Base-by-base conservation (phyloP, 2,329 filamentous ascomycete species). In the Fonsecaea multimorphosa region DNA sequence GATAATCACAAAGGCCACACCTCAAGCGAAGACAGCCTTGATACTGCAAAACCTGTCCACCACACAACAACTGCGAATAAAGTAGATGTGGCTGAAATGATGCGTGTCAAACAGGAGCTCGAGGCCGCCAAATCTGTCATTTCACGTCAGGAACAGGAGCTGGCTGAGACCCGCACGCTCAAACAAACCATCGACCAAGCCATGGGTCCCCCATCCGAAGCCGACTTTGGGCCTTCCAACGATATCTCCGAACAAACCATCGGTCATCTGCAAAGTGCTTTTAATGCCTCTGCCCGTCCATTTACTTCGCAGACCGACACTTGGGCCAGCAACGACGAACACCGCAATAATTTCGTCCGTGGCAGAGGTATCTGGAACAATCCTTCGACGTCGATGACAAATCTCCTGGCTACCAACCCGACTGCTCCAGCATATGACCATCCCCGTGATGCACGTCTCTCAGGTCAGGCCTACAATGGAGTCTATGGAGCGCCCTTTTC, bases 181-280 rank as follows among this genome's bases (percentile, higher is more conserved):
- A 85, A 86, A 72, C 84, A 87, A 71, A 88, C 86, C 22, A 78
- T 88, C 70, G 85, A 88, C 66, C 85, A 88, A 72, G 81, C 82
- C 59, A 79, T 86, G 69, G 83, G 83, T 14, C 79, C 84, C 64
- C 79, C 83, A 6, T 85, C 83, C 32, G 84, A 86, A 68, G 75
- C 77, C 44, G 83, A 85, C 62, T 84, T 83, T 69, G 77, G 76
- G 62, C 75, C 76, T 46, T 80, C 76, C 46, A 76, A 73, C 63
- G 82, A 85, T 55, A 76, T 84, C 29, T 81, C 78, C 7, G 82
- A 84, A 68, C 82, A 83, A 64, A 83, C 82, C 9, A 80, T 85
- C 58, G 78, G 78, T 53, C 79, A 79, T 69, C 72, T 84, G 24
- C 83, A 85, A 71, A 82, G 77, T 73, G 81, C 77, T n/a, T 84